These are phyloP conservation scores for Quercus ilex DNA, from an alignment of 306 rosid genomes.

Conservation along the genomic window DNA sequence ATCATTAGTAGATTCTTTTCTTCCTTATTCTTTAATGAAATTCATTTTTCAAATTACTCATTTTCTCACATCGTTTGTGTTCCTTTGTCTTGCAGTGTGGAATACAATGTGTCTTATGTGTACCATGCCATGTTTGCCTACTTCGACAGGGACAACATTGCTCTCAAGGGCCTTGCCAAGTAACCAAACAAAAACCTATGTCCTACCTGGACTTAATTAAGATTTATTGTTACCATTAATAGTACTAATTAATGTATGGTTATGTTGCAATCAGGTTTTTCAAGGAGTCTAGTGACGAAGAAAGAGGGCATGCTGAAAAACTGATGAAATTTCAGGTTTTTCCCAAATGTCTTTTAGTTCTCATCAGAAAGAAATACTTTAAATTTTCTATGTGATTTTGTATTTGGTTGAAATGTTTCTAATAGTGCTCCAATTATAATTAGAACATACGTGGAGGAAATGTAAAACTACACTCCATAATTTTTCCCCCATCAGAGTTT, in stretches of 20 bases:
- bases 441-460: slow-evolving; percentile 55
- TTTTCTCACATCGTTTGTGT: background rate
- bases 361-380: background rate
- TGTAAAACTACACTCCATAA: slow-evolving; percentile 43
- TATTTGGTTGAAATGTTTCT: background rate
- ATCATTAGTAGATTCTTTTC: background rate
- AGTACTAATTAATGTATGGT: background rate
- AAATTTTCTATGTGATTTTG: background rate
- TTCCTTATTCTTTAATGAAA: no score
- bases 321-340: slow-evolving; percentile 47
- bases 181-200: slow-evolving; percentile 12
- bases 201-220: background rate
- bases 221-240: slow-evolving; percentile 2
- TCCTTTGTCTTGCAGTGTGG: slow-evolving; percentile 41
- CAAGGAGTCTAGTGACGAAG: slow-evolving; percentile 53
- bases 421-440: background rate
- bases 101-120: slow-evolving; percentile 56
- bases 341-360: background rate
- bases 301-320: slow-evolving; percentile 56
- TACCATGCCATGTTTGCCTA: slow-evolving; percentile 62
- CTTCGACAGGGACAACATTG: slow-evolving; percentile 59
- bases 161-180: slow-evolving; percentile 58
- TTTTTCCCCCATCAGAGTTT: slow-evolving; percentile 50
- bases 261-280: slow-evolving; percentile 36
- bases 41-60: background rate